Conservation (phyloP, 441 rosid genomes). For the Erysimum cheiri region DNA sequence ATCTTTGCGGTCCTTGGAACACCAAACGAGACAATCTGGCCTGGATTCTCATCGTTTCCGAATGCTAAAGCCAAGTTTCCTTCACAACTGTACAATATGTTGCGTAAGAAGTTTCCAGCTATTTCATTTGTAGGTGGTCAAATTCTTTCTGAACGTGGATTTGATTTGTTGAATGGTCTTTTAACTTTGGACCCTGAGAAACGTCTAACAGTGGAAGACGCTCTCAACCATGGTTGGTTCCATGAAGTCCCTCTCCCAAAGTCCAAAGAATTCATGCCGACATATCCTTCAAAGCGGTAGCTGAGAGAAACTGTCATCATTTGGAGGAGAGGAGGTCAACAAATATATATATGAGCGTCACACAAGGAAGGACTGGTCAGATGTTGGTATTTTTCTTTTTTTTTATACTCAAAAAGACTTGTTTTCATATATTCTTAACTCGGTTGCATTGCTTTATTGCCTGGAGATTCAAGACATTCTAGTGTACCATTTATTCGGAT, state of each 20-base stretch:
- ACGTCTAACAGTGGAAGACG: slow-evolving; percentile 81
- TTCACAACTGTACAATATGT: slow-evolving; percentile 67
- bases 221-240: slow-evolving; percentile 85
- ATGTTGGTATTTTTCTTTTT: slow-evolving; percentile 21
- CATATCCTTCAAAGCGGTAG: slow-evolving; percentile 57
- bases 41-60: slow-evolving; percentile 66
- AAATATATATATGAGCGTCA: not conserved
- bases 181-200: slow-evolving; percentile 74
- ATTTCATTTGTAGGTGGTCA: slow-evolving; percentile 74
- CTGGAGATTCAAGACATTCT: slow-evolving; percentile 36
- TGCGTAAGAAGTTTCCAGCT: slow-evolving; percentile 83
- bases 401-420: slow-evolving; percentile 24
- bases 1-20: slow-evolving; percentile 79
- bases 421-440: slow-evolving; percentile 22
- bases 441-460: slow-evolving; percentile 25
- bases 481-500: slow-evolving; percentile 30
- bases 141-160: slow-evolving; percentile 69
- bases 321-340: slow-evolving; percentile 15
- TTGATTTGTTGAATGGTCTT: slow-evolving; percentile 74
- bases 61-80: slow-evolving; percentile 74
- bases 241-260: slow-evolving; percentile 72
- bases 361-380: slow-evolving; percentile 24
- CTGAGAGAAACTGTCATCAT: slow-evolving; percentile 36
- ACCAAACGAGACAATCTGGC: slow-evolving; percentile 73
- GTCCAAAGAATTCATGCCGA: slow-evolving; percentile 78